Base-by-base conservation (phyloP, 352 stramenopile genomes). In the Halophytophthora batemanensis region DNA sequence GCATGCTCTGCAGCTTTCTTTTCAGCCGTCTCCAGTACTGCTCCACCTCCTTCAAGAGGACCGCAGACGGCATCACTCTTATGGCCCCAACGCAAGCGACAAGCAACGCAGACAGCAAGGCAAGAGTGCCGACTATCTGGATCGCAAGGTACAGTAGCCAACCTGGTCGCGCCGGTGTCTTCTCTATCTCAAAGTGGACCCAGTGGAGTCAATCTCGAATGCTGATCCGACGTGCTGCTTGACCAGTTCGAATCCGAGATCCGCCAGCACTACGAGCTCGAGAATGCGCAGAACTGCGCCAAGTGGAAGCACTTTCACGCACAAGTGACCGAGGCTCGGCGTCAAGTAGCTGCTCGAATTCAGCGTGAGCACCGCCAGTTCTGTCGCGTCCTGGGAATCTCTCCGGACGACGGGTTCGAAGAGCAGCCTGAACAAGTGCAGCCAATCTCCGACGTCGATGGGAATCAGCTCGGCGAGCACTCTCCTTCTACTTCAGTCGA, bases 221-320 rank as follows among this genome's bases (percentile, higher is more conserved):
- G 29, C 18, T 49, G 5, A 15, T 28, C 3, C 22, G 31, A 37
- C 18, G 2, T 46, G 19, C 8, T 19, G 14, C 2, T 23, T 37
- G 17, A 49, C 6, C 34, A 87, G 78, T 56, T 86, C 42, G 71
- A 83, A 46, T 75, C 73, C 8, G 74, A 84, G 46, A 68, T 85
- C 31, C 61, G 69, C 3, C 69, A 86, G 41, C 73, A 84, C 28
- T 84, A 77, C 31, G 73, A 89, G 41, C 47, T 77, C 4, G 63
- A 77, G 42, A 77, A 72, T 23, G 71, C 58, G 8, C 69, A 78
- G 41, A 59, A 71, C 25, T 85, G 72, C 50, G 63, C 45, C 0
- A 69, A 66, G 19, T 84, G 75, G 73, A 87, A 81, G 44, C 52
- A 64, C 43, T 63, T 86, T 13, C 69, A 89, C 38, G 17, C 68